Base-by-base conservation (phyloP, 2,329 filamentous ascomycete genomes). In the Sclerotinia trifoliorum region DNA sequence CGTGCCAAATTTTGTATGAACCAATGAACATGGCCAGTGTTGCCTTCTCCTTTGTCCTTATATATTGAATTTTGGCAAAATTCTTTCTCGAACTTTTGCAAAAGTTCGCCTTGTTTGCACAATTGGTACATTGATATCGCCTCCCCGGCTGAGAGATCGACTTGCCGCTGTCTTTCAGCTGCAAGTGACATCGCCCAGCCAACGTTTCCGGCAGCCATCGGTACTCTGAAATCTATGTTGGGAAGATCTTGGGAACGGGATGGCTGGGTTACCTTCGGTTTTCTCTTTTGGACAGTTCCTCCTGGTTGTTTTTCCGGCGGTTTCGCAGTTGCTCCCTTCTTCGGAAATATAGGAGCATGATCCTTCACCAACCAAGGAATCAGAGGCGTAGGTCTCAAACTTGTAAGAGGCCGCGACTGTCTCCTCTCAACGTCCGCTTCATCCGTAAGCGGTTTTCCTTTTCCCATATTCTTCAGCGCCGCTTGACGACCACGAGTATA, bases 51-150 rank as follows among this genome's bases (percentile, higher is more conserved):
- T 29, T 15, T 3, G 2, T 29, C 1, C 8, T 32, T 42, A 32
- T n/a, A 21, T 46, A 21, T 8, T 21, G 17, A 17, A 29, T 48
- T 29, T 3, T 7, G 19, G 17, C 29, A 32, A 2, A 46, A 60
- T 29, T n/a, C 1, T 8, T 3, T 15, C 5, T 2, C 2, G 17
- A 60, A 60, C 4, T 13, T n/a, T 0, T 46, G 1, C 26, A 7
- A 2, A 11, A 13, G 13, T 2, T 4, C 5, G 13, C 2, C 3
- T 2, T 11, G 10, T 7, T 17, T 15, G 5, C 46, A n/a, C 6
- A 19, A 2, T 5, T 5, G 2, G 2, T 46, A 29, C 21, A 44
- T 32, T 21, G 1, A 6, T 5, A 60, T 13, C 2, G 46, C 17
- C 8, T 46, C 42, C 8, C 19, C 5, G 19, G 24, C 42, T 10